A percentile compares a stretch with the other conserved stretches of the same genome.
Evolutionary conservation across 306 rosid genomes (phyloP).

Genomic region (Adenanthera pavonina): DNA sequence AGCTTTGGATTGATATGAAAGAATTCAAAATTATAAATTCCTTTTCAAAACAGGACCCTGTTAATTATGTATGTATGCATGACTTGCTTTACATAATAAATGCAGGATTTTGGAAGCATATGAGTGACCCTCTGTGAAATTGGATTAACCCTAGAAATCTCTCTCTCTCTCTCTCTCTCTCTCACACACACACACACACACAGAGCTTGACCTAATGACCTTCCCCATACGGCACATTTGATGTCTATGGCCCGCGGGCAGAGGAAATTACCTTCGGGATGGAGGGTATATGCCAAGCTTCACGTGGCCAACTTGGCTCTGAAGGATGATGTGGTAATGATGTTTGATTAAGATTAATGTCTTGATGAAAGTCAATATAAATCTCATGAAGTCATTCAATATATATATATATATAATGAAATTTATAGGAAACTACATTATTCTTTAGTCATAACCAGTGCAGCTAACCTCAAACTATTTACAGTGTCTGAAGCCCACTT

Average conservation of each 20-base stretch:
- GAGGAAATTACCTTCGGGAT: neutral
- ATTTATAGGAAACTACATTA: too few species aligned
- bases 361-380: too few species aligned
- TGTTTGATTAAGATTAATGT: too few species aligned
- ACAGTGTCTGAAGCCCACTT: too few species aligned
- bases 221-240: neutral
- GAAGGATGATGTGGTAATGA: too few species aligned
- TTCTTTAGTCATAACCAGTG: too few species aligned
- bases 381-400: too few species aligned
- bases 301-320: neutral
- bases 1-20: neutral
- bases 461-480: too few species aligned
- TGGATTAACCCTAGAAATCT: constrained; percentile 3
- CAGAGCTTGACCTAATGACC: neutral
- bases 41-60: neutral
- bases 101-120: neutral
- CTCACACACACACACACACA: neutral
- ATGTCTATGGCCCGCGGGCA: neutral
- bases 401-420: too few species aligned
- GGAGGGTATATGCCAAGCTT: neutral
- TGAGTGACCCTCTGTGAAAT: constrained; percentile 4
- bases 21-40: too few species aligned
- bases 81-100: constrained; percentile 15
- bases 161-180: too few species aligned
- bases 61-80: neutral